A percentile compares a stretch with the other conserved stretches of the same genome.
Conservation (phyloP, 1,284 basidiomycete species). For the Marasmius tenuissimus region DNA sequence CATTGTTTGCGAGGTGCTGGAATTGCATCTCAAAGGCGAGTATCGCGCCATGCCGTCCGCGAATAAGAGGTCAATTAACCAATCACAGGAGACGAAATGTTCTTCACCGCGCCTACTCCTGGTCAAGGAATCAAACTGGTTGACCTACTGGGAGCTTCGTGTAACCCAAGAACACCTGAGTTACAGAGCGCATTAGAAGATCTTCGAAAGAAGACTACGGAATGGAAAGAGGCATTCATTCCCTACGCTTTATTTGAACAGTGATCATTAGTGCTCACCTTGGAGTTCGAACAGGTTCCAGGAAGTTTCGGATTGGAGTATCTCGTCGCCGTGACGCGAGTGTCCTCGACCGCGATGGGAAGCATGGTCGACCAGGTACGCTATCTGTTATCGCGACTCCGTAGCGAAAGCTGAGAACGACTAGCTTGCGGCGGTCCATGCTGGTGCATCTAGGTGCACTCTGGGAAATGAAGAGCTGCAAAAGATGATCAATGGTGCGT, state of each 20-base stretch:
- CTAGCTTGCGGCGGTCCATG: neutral
- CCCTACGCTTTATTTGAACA: no score
- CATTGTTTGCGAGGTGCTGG: constrained; percentile 22
- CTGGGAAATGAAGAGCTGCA: constrained; percentile 19
- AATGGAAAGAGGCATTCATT: constrained; percentile 20
- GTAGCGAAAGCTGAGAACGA: neutral
- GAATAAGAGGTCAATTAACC: neutral
- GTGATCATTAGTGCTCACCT: no score
- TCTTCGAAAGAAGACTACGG: constrained; percentile 9
- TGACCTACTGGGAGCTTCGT: constrained; percentile 14
- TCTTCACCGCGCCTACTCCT: constrained; percentile 16
- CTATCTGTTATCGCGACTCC: no score
- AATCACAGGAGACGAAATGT: constrained; percentile 23
- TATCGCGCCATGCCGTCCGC: neutral
- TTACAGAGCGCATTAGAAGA: constrained; percentile 3
- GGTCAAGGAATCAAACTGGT: constrained; percentile 12
- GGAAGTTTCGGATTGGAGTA: no score
- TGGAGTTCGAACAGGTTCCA: no score
- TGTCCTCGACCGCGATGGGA: no score
- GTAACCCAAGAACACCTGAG: constrained; percentile 6
- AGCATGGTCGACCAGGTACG: no score
- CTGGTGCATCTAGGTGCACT: neutral
- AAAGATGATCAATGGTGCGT: constrained; percentile 23
- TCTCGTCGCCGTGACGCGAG: no score
- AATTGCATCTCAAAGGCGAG: constrained; percentile 22